Conservation (phyloP, 805 yeast genomes). For the Nakazawaea holstii region DNA sequence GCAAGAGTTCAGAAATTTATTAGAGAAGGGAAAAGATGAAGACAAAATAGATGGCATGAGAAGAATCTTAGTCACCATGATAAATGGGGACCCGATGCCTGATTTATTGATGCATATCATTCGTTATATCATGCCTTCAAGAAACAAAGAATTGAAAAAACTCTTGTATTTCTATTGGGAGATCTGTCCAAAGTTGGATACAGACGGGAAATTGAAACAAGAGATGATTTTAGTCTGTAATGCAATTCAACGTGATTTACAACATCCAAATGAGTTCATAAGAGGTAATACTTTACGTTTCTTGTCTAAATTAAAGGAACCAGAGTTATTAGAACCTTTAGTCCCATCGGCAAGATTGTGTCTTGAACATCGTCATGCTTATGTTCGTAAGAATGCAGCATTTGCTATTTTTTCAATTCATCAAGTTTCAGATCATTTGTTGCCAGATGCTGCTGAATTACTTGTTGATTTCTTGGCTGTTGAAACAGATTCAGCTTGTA, state of each 20-base stretch:
- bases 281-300: constrained; percentile 94
- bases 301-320: constrained; percentile 83
- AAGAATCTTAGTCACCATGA: constrained; percentile 75
- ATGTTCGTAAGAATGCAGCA: constrained; percentile 95
- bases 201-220: constrained; percentile 87
- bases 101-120: constrained; percentile 94
- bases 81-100: constrained; percentile 91
- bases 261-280: constrained; percentile 95
- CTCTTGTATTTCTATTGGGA: constrained; percentile 96
- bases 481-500: constrained; percentile 91
- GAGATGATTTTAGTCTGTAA: constrained; percentile 99
- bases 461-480: constrained; percentile 64
- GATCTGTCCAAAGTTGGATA: constrained; percentile 87
- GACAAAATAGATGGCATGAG: constrained; percentile 88
- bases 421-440: constrained; percentile 76
- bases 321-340: constrained; percentile 90
- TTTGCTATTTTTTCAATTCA: constrained; percentile 83
- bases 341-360: constrained; percentile 90
- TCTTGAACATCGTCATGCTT: constrained; percentile 94
- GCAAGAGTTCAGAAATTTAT: constrained; percentile 66
- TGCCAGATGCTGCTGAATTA: constrained; percentile 94
- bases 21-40: constrained; percentile 89
- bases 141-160: constrained; percentile 84
- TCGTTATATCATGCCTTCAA: constrained; percentile 96
- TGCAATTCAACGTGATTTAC: constrained; percentile 94